Evolutionary conservation across 1,139 yeast genomes (phyloP).

Genomic region (Geotrichum carabidarum): DNA sequence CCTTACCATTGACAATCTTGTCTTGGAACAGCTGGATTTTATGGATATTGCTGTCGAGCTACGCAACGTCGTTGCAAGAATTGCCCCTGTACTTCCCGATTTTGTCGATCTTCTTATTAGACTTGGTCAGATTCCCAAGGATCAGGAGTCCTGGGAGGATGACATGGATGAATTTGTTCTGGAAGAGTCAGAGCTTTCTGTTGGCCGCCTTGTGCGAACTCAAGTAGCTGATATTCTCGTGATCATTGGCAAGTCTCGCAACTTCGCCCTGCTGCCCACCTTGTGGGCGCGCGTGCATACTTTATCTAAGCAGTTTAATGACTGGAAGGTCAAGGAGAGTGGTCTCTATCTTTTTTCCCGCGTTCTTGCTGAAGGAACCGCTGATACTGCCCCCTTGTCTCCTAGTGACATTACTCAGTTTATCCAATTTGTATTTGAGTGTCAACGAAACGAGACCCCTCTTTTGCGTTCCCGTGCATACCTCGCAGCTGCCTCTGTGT

Average conservation of each 20-base stretch:
- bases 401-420: constrained; percentile 19
- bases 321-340: constrained; percentile 22
- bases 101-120: constrained; percentile 22
- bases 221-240: constrained; percentile 26
- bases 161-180: constrained; percentile 69
- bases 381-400: constrained; percentile 17
- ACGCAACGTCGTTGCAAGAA: constrained; percentile 7
- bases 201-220: constrained; percentile 34
- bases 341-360: constrained; percentile 20
- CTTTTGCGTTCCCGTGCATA: constrained; percentile 28
- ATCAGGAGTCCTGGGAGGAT: constrained; percentile 37
- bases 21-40: constrained; percentile 16
- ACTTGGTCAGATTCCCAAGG: constrained; percentile 31
- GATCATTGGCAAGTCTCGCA: constrained; percentile 18
- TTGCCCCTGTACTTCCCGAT: constrained; percentile 10
- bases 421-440: constrained; percentile 15
- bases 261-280: constrained; percentile 12
- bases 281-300: constrained; percentile 14
- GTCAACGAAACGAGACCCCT: constrained; percentile 15
- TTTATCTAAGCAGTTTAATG: background rate
- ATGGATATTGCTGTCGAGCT: constrained; percentile 17
- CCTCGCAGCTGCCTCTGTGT: constrained; percentile 24
- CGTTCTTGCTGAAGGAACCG: constrained; percentile 20
- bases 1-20: constrained; percentile 15
- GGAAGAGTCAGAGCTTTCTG: constrained; percentile 61